Conservation (phyloP, 495 filamentous ascomycete species). For the Hypoxylon trugodes region DNA sequence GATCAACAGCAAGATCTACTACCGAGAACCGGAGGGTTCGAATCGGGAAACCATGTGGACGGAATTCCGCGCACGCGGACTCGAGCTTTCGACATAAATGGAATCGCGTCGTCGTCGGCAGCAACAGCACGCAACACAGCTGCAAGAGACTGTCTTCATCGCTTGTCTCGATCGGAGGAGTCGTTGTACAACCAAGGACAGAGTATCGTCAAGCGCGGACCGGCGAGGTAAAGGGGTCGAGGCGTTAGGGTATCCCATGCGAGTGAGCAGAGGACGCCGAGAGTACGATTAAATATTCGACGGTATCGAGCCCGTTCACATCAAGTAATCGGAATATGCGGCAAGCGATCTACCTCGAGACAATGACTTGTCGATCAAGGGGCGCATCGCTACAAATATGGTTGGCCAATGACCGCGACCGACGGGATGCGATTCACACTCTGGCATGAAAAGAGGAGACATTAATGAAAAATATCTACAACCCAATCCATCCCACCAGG, state of each 20-base stretch:
- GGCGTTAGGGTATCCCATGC: neutral
- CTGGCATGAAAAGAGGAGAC: constrained; percentile 32
- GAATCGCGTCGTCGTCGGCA: constrained; percentile 21
- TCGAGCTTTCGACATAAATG: constrained; percentile 15
- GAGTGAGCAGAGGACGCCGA: constrained; percentile 20
- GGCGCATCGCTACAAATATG: neutral
- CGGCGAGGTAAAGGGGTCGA: neutral
- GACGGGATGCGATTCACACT: constrained; percentile 22
- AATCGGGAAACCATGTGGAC: constrained; percentile 14
- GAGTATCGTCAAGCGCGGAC: constrained; percentile 21
- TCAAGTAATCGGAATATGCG: constrained; percentile 6
- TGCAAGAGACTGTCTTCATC: constrained; percentile 21
- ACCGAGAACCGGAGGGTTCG: constrained; percentile 12
- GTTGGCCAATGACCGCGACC: constrained; percentile 30
- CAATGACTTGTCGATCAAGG: constrained; percentile 29
- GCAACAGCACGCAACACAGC: constrained; percentile 19
- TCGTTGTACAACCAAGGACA: constrained; percentile 27
- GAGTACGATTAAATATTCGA: constrained; percentile 18
- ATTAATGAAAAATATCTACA: constrained; percentile 4
- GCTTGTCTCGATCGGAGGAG: constrained; percentile 30
- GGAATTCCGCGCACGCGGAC: constrained; percentile 9
- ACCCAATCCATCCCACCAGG: constrained; percentile 30
- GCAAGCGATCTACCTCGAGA: constrained; percentile 24
- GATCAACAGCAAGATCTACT: constrained; percentile 25
- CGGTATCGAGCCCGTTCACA: constrained; percentile 12